Conservation (phyloP, 306 rosid genomes). For the Fragaria iinumae region DNA sequence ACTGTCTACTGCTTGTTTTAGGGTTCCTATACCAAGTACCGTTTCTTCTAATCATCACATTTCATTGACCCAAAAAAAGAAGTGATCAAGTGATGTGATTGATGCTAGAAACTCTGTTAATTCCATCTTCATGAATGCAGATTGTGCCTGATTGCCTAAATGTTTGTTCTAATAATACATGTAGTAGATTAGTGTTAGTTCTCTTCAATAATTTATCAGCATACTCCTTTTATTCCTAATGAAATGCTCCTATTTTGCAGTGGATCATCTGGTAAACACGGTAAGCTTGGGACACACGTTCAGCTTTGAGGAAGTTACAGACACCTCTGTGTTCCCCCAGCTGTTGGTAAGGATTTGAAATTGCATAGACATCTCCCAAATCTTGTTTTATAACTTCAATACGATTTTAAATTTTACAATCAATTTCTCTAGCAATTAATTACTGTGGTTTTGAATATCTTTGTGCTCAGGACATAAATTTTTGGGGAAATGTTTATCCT, state of each 20-base stretch:
- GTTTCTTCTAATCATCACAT: too few species aligned
- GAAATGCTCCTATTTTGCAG: conserved; percentile 34
- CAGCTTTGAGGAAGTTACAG: conserved; percentile 81
- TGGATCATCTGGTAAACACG: conserved; percentile 82
- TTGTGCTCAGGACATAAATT: conserved; percentile 63
- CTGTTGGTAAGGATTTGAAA: conserved; percentile 50
- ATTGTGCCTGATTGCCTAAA: not conserved
- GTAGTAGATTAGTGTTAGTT: not conserved
- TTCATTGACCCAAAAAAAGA: too few species aligned
- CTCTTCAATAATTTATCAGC: not conserved
- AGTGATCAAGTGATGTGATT: too few species aligned
- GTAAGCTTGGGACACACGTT: conserved; percentile 89
- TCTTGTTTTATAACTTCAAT: not conserved
- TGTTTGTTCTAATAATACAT: not conserved
- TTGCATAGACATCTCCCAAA: not conserved
- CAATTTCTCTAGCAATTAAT: not conserved
- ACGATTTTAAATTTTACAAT: not conserved
- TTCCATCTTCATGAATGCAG: not conserved
- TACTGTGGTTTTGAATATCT: not conserved
- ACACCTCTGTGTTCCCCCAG: conserved; percentile 74
- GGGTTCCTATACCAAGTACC: too few species aligned
- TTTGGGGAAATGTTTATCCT: conserved; percentile 92
- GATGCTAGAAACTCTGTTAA: not conserved
- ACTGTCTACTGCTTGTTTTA: too few species aligned
- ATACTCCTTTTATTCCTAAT: not conserved